Evolutionary conservation across 192 early-diverging fungal species (phyloP).

Genomic region (Coemansia sp.): DNA sequence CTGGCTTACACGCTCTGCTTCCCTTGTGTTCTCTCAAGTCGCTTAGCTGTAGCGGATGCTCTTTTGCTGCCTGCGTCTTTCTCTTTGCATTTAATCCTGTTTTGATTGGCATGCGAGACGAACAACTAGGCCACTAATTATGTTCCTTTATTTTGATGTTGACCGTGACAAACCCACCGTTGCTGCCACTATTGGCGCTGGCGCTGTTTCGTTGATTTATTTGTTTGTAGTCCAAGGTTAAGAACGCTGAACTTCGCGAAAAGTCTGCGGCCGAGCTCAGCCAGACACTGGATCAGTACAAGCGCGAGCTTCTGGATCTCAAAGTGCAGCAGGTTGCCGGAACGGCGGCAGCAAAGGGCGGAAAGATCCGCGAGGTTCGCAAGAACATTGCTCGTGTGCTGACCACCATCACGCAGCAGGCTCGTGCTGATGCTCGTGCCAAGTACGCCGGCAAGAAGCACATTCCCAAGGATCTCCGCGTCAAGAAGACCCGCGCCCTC

Average conservation of each 20-base stretch:
- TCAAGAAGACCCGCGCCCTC: constrained; percentile 98
- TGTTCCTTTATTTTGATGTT: too few relatives aligned
- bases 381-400: constrained; percentile 93
- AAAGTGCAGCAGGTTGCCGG: constrained; percentile 91
- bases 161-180: not conserved
- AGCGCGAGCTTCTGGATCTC: constrained; percentile 89
- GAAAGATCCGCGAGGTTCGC: constrained; percentile 83
- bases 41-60: too few relatives aligned
- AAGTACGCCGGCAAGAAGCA: constrained; percentile 96
- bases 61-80: too few relatives aligned
- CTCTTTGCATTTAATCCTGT: too few relatives aligned
- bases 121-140: too few relatives aligned
- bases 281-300: constrained; percentile 91
- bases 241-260: constrained; percentile 90
- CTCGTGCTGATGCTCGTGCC: constrained; percentile 83
- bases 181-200: not conserved
- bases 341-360: constrained; percentile 62
- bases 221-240: constrained; percentile 72
- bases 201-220: not conserved
- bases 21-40: too few relatives aligned
- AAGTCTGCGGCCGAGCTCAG: constrained; percentile 92
- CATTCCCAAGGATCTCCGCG: constrained; percentile 92
- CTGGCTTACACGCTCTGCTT: too few relatives aligned
- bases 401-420: constrained; percentile 94
- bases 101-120: too few relatives aligned